Conservation (phyloP, 768 basidiomycete genomes). For the Trametes coccinea region DNA sequence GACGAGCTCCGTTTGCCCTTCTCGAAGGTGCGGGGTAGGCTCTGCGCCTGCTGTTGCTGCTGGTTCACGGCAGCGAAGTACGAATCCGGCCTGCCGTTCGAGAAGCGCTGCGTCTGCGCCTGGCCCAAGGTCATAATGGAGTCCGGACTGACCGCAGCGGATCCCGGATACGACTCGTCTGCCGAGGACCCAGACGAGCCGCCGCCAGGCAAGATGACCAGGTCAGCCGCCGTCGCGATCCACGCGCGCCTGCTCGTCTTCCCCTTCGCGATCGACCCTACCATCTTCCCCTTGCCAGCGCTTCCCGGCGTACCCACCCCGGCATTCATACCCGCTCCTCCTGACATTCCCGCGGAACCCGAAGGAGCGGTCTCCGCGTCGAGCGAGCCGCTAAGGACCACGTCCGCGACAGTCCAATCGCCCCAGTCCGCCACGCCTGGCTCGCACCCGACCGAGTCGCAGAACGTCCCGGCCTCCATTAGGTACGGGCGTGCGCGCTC, state of each 20-base stretch:
- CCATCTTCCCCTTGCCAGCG: background rate
- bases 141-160: background rate
- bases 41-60: background rate
- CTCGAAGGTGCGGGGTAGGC: background rate
- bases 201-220: conserved; percentile 29
- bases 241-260: conserved; percentile 29
- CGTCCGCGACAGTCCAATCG: conserved; percentile 38
- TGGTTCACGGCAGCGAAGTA: background rate
- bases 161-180: conserved; percentile 9
- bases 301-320: background rate
- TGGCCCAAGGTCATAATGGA: background rate
- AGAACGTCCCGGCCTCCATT: conserved; percentile 30
- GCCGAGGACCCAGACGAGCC: background rate
- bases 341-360: background rate
- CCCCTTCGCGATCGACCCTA: background rate
- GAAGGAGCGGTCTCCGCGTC: conserved; percentile 25
- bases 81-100: conserved; percentile 3
- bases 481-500: conserved; percentile 33
- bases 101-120: background rate
- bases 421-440: conserved; percentile 16
- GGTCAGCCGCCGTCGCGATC: conserved; percentile 35
- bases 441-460: conserved; percentile 24
- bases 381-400: conserved; percentile 37
- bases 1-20: conserved; percentile 5
- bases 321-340: background rate